Percentiles rank a stretch among this genome's conserved stretches.
Conservation (phyloP, 2,329 filamentous ascomycete species). For the Cladosporium sp. region DNA sequence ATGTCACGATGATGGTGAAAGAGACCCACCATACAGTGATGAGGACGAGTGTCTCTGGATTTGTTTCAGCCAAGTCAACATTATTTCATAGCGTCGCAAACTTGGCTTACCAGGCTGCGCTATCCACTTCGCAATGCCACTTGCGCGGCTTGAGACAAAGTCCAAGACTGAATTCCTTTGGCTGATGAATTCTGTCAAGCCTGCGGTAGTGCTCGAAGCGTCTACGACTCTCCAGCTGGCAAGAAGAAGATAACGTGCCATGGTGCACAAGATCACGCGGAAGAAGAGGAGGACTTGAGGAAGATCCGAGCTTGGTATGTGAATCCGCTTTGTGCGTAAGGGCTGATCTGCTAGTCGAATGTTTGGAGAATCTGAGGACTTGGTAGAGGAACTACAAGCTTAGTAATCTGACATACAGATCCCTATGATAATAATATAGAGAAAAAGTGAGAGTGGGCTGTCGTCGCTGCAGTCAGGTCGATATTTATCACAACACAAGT, state of each 20-base stretch:
- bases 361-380: neutral
- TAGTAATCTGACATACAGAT: neutral
- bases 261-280: neutral
- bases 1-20: conserved; percentile 12
- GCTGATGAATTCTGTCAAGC: neutral
- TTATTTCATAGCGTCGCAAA: neutral
- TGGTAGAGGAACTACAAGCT: neutral
- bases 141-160: neutral
- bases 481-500: neutral
- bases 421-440: neutral
- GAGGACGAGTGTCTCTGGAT: conserved; percentile 10
- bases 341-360: neutral
- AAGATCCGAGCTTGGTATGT: neutral
- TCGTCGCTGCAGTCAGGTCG: neutral
- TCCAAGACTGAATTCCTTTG: conserved; percentile 5
- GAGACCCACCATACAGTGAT: conserved; percentile 17
- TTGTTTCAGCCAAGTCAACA: neutral
- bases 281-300: neutral
- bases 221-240: conserved; percentile 5
- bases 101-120: conserved; percentile 7
- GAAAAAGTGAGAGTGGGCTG: neutral
- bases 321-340: neutral
- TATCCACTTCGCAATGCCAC: conserved; percentile 2
- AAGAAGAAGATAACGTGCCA: conserved; percentile 7
- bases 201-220: conserved; percentile 10